Evolutionary conservation across 2,329 filamentous ascomycete species (phyloP).

Genomic region (Aspergillus candidus): DNA sequence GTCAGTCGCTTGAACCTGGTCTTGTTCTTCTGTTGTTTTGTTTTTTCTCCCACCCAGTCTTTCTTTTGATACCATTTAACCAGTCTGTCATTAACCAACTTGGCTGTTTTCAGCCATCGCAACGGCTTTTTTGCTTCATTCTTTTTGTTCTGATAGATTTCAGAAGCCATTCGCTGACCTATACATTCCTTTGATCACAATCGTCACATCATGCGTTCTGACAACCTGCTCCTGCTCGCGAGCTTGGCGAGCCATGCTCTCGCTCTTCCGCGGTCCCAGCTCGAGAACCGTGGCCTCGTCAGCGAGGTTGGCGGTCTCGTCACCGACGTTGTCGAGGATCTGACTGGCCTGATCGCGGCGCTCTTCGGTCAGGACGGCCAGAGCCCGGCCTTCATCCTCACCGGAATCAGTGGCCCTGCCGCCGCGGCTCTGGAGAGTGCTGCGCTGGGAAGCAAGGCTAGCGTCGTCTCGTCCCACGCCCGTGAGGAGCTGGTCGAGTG

Average conservation of each 20-base stretch:
- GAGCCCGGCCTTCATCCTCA: conserved; percentile 17
- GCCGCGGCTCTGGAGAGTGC: conserved; percentile 33
- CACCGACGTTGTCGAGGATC: conserved; percentile 15
- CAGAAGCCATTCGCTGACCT: conserved; percentile 12
- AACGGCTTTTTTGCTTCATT: conserved; percentile 11
- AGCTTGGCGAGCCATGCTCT: conserved; percentile 27
- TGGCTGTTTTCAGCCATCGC: conserved; percentile 17
- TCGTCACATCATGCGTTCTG: conserved; percentile 19
- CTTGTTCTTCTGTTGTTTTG: conserved; percentile 11
- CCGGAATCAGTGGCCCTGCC: conserved; percentile 27
- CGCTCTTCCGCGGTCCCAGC: conserved; percentile 26
- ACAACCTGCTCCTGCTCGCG: conserved; percentile 28
- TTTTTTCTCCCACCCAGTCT: conserved; percentile 16
- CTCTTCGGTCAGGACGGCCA: conserved; percentile 19
- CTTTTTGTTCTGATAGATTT: conserved; percentile 14
- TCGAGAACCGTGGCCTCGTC: conserved; percentile 24
- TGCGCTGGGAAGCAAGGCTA: conserved; percentile 30
- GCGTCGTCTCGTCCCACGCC: conserved; percentile 21
- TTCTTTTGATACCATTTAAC: conserved; percentile 17
- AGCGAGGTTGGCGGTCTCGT: conserved; percentile 14
- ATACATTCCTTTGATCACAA: conserved; percentile 15
- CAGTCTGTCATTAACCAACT: conserved; percentile 30
- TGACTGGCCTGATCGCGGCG: conserved; percentile 17
- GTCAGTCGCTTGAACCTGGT: conserved; percentile 20
- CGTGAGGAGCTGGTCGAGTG: conserved; percentile 26